Base-by-base conservation (phyloP, 805 yeast species). In the Ogataea siamensis region DNA sequence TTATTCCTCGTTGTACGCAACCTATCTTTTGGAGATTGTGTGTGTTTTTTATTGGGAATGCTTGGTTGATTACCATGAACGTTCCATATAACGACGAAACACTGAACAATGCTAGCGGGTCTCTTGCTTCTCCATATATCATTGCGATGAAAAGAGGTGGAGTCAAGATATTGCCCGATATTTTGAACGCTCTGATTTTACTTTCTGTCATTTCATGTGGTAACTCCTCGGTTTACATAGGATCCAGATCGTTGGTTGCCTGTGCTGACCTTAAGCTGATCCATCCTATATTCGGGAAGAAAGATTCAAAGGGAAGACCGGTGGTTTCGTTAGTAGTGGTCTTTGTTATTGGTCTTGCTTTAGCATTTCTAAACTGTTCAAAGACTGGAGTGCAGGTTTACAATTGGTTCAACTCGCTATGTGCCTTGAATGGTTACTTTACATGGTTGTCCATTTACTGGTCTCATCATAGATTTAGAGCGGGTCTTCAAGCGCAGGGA, bases 111-210 rank as follows among this genome's bases (percentile, higher is more conserved):
- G 67, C 72, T 31, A 62, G 64, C 54, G 79, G 80, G 18, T 51
- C 74, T 31, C 60, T 73, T 18, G 78, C 83, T 1, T 81, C 87
- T n/a, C 87, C 87, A 20, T 80, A 74, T 49, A 84, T 80, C 39
- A 70, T 81, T 55, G 83, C 86, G 22, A 66, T 78, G 37, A 58
- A 68, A 20, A 63, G 63, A 43, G 74, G 69, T 5, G 74, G 72
- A 36, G 70, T 62, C 60, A 68, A 65, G 39, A 78, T 74, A 18
- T 66, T 79, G 29, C 86, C 86, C 18, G 74, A 77, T 39, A 68
- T 81, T 43, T 72, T 81, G 57, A 76, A 76, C 56, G 80, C 77
- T 2, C 74, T 76, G 20, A 74, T 76, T 43, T 51, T 76, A 58
- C 71, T 77, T 5, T 70, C 80, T 12, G 73, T 75, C 21, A 58